Base-by-base conservation (phyloP, 2,329 filamentous ascomycete species). In the Orbilia javanica region DNA sequence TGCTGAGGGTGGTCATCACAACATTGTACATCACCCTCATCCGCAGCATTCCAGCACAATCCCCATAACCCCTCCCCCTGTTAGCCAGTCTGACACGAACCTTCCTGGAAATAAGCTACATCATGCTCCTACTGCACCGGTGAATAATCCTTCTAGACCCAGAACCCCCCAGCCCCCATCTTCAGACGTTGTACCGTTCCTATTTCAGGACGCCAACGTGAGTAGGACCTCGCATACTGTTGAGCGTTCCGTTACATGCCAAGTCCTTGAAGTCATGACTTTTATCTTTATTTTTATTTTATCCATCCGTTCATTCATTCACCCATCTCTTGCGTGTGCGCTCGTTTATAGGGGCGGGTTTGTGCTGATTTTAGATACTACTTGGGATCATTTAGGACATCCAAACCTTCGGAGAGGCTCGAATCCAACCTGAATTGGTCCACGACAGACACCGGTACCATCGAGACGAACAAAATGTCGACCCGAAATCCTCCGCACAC, bases 151-250 rank as follows among this genome's bases (percentile, higher is more conserved):
- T 53, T 71, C 73, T 39, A 88, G 93, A 80, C 93, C 94, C 57
- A 89, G 92, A 81, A 97, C 93, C n/a, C 94, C 94, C 11, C 87
- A 69, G 22, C 66, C 94, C 64, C 93, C 93, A 48, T 93, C 93
- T 11, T 96, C 93, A 82, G 95, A 98, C 84, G 94, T 99, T 73
- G 96, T 97, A 44, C 96, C 96, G n/a, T 99, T 97, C 88, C 88
- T 97, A 79, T 98, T 96, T 83, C 96, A 98, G 84, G 93, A 96
- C 83, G 88, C 88, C 80, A 89, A 93, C 86, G 91, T 93, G 84
- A 86, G 90, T 88, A 79, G 79, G 80, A 48, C 62, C 55, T 60
- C 55, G 55, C 55, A 25, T 42, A 42, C 10, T 42, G 55, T 39
- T 60, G 55, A 60, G 55, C 55, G 55, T 42, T 42, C 55, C 55